Evolutionary conservation across 768 basidiomycete genomes (phyloP).

Genomic region (Gelatoporia subvermispora): DNA sequence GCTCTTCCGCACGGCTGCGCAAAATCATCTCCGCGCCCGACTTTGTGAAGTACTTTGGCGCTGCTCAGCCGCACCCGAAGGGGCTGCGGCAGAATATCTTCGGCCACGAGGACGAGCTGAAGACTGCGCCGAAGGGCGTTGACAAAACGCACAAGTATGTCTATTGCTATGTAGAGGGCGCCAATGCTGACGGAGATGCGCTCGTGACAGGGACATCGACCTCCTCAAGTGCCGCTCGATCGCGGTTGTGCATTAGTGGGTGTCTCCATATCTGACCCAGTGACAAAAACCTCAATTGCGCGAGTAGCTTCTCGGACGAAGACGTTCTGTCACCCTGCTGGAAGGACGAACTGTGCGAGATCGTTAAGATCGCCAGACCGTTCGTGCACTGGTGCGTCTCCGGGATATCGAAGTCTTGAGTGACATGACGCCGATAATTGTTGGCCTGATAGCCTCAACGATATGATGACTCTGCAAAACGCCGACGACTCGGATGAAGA

Average conservation of each 20-base stretch:
- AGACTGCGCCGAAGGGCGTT: slow-evolving; percentile 87
- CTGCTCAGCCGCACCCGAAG: slow-evolving; percentile 54
- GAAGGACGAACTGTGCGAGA: slow-evolving; percentile 50
- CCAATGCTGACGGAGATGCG: neutral
- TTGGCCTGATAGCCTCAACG: slow-evolving; percentile 52
- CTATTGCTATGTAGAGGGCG: neutral
- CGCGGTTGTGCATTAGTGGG: slow-evolving; percentile 59
- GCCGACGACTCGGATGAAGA: slow-evolving; percentile 26
- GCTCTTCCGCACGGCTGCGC: slow-evolving; percentile 57
- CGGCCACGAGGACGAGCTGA: slow-evolving; percentile 82
- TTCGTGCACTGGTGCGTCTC: slow-evolving; percentile 71
- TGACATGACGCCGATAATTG: slow-evolving; percentile 1
- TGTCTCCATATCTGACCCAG: neutral
- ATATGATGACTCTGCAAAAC: slow-evolving; percentile 57
- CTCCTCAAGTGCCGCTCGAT: slow-evolving; percentile 80
- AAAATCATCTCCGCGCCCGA: slow-evolving; percentile 57
- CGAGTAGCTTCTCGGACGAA: slow-evolving; percentile 62
- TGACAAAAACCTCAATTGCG: neutral
- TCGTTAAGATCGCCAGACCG: slow-evolving; percentile 56
- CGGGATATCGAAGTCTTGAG: slow-evolving; percentile 5
- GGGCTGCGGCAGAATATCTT: slow-evolving; percentile 75
- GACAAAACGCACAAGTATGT: slow-evolving; percentile 73
- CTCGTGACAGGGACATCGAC: slow-evolving; percentile 72
- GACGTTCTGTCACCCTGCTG: slow-evolving; percentile 69
- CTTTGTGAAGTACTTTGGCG: slow-evolving; percentile 78